Conservation (phyloP, 1,139 yeast genomes). For the Zygoascus meyerae region DNA sequence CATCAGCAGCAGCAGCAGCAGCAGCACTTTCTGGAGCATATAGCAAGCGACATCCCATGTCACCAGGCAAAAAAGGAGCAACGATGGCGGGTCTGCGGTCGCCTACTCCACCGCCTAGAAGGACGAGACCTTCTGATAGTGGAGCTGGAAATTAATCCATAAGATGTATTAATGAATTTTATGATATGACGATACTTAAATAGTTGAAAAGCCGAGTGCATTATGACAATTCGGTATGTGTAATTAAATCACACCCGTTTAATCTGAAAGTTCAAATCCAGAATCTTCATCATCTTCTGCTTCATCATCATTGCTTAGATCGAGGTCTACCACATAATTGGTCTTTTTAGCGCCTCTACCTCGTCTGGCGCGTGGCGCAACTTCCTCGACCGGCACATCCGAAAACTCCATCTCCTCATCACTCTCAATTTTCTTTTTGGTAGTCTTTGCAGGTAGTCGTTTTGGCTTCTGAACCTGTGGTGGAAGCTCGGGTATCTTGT, state of each 20-base stretch:
- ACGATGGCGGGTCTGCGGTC: neutral
- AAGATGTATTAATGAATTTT: too few species aligned
- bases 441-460: conserved; percentile 5
- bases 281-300: conserved; percentile 1
- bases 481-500: neutral
- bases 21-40: neutral
- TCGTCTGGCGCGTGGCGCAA: conserved; percentile 1
- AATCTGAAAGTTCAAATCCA: neutral
- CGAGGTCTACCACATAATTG: conserved; percentile 5
- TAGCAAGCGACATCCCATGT: too few species aligned
- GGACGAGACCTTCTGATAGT: neutral
- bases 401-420: conserved; percentile 11
- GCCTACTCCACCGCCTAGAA: neutral
- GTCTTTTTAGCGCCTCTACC: neutral
- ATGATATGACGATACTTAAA: too few species aligned
- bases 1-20: conserved; percentile 8
- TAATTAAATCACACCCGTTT: neutral
- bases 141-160: too few species aligned
- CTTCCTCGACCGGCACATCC: conserved; percentile 9
- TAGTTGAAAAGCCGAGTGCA: too few species aligned
- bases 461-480: conserved; percentile 8
- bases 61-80: neutral
- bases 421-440: conserved; percentile 9
- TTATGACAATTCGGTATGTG: too few species aligned
- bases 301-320: conserved; percentile 7